Conservation (phyloP, 2,329 filamentous ascomycete species). For the Fusarium azukiicola region DNA sequence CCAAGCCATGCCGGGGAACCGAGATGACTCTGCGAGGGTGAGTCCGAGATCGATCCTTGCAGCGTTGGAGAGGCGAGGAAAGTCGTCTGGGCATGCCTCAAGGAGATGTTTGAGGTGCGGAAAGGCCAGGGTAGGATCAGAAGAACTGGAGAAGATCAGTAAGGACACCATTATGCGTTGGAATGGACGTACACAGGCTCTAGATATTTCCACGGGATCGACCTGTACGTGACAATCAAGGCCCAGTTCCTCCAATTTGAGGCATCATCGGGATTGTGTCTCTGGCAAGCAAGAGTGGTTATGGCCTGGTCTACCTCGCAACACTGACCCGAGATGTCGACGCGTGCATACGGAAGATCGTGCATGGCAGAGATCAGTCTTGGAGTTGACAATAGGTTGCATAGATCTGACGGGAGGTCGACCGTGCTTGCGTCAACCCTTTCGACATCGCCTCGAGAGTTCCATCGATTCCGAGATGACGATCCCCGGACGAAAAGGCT, state of each 20-base stretch:
- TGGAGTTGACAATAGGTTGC: background rate
- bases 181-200: background rate
- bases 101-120: slow-evolving; percentile 1
- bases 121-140: background rate
- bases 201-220: slow-evolving; percentile 4
- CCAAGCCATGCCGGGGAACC: slow-evolving; percentile 4
- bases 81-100: background rate
- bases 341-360: background rate
- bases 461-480: background rate
- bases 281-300: background rate
- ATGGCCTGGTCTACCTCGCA: background rate
- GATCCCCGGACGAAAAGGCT: background rate
- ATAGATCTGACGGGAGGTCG: background rate
- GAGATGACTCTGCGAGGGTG: background rate
- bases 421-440: background rate
- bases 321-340: background rate
- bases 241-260: background rate
- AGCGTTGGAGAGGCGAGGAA: background rate
- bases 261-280: background rate
- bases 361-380: background rate
- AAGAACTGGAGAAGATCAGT: background rate
- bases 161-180: background rate
- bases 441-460: background rate
- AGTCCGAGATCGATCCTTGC: slow-evolving; percentile 4
- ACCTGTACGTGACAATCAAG: slow-evolving; percentile 2